phyloP scores from a whole-genome alignment of 2,329 filamentous ascomycete genomes.

The Aspergillus hortae region DNA sequence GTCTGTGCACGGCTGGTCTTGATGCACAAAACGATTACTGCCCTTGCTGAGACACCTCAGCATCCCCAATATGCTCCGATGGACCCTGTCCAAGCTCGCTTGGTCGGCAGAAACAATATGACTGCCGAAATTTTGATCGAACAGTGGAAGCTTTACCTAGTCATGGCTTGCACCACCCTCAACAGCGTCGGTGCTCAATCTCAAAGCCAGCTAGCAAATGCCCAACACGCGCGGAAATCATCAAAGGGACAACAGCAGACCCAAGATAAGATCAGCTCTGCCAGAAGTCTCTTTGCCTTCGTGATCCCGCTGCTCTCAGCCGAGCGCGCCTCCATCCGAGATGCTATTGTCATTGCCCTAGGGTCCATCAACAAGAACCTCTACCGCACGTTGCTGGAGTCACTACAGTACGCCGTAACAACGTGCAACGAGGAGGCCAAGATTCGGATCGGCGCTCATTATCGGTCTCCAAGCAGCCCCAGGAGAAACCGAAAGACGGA shows the following conservation, averaged over 20 bases:
- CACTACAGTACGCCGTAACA: slow-evolving; percentile 79
- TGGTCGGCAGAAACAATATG: slow-evolving; percentile 51
- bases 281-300: slow-evolving; percentile 83
- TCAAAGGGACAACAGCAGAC: slow-evolving; percentile 65
- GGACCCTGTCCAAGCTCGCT: slow-evolving; percentile 36
- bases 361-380: slow-evolving; percentile 94
- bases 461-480: slow-evolving; percentile 77
- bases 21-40: slow-evolving; percentile 82
- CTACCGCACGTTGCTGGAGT: slow-evolving; percentile 85
- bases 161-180: slow-evolving; percentile 94
- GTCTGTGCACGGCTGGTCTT: slow-evolving; percentile 89
- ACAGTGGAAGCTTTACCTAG: slow-evolving; percentile 96
- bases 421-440: slow-evolving; percentile 87
- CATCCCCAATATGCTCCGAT: slow-evolving; percentile 42
- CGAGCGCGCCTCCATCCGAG: slow-evolving; percentile 74
- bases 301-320: slow-evolving; percentile 83
- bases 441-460: slow-evolving; percentile 69
- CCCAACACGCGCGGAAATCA: slow-evolving; percentile 75
- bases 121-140: slow-evolving; percentile 87
- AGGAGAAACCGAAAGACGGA: slow-evolving; percentile 81
- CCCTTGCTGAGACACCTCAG: slow-evolving; percentile 69
- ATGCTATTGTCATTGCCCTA: slow-evolving; percentile 85
- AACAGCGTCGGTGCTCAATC: slow-evolving; percentile 71
- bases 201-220: slow-evolving; percentile 56
- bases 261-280: slow-evolving; percentile 80